These are phyloP conservation scores for Panicum virgatum DNA, from an alignment of 202 grass and related monocot species.

Conservation along the genomic window DNA sequence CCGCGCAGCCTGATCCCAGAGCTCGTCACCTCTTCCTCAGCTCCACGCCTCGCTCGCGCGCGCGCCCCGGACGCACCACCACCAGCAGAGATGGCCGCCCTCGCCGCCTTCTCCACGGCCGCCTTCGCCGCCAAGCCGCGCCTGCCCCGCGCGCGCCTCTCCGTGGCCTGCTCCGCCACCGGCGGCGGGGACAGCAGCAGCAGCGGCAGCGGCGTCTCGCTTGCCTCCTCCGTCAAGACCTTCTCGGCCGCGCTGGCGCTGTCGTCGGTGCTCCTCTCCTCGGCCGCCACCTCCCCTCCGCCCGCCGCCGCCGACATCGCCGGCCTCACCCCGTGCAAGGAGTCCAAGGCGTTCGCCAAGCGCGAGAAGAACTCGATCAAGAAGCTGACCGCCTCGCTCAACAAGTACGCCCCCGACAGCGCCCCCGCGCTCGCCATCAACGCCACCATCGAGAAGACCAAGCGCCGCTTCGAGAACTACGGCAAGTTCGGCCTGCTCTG, in stretches of 20 bases:
- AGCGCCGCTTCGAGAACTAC: slow-evolving; percentile 95
- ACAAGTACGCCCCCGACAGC: slow-evolving; percentile 86
- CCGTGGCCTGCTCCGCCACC: slow-evolving; percentile 63
- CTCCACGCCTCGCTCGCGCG: neutral
- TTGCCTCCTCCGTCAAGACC: slow-evolving; percentile 69
- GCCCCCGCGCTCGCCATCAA: slow-evolving; percentile 86
- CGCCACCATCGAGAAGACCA: slow-evolving; percentile 94
- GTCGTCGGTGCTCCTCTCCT: slow-evolving; percentile 81
- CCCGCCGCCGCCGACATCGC: slow-evolving; percentile 87
- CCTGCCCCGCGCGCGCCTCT: slow-evolving; percentile 50
- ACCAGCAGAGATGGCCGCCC: slow-evolving; percentile 64
- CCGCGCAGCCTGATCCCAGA: neutral
- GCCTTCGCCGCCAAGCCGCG: slow-evolving; percentile 54
- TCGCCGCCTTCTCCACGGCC: slow-evolving; percentile 61
- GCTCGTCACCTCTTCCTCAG: neutral
- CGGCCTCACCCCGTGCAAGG: slow-evolving; percentile 93
- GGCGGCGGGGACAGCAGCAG: neutral
- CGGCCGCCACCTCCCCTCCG: slow-evolving; percentile 61
- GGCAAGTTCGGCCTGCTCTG: slow-evolving; percentile 96
- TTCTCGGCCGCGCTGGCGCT: slow-evolving; percentile 89
- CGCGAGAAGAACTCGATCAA: slow-evolving; percentile 95
- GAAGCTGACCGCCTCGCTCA: slow-evolving; percentile 75
- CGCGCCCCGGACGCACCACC: neutral
- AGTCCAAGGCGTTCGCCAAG: slow-evolving; percentile 97
- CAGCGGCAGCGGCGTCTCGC: slow-evolving; percentile 23